Percentiles rank a stretch among this genome's conserved stretches.
Conservation (phyloP, 495 filamentous ascomycete genomes). For the Geoglossum glabrum region DNA sequence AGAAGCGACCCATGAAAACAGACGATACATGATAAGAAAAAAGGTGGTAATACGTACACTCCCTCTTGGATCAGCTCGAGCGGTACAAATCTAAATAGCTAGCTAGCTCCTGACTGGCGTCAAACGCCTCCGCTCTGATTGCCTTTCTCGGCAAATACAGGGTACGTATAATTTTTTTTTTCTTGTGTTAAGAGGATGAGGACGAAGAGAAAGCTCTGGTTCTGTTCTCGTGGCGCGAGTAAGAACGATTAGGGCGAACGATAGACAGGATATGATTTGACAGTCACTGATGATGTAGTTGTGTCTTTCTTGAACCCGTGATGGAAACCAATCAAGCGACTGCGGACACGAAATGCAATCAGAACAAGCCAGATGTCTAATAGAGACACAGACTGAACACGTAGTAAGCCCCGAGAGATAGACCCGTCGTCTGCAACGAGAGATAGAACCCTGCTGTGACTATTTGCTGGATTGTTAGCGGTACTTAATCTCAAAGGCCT, state of each 20-base stretch:
- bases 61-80: slow-evolving; percentile 1
- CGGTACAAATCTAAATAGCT: slow-evolving; percentile 3
- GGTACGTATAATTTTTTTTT: not conserved
- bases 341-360: slow-evolving; percentile 2
- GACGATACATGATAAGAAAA: slow-evolving; percentile 1
- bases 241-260: slow-evolving; percentile 1
- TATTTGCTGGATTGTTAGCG: not conserved
- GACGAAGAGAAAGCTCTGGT: slow-evolving; percentile 2
- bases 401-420: not conserved
- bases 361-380: slow-evolving; percentile 1
- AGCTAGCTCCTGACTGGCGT: not conserved
- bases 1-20: not conserved
- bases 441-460: not conserved
- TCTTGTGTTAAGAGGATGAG: not conserved
- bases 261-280: slow-evolving; percentile 3
- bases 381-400: not conserved
- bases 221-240: not conserved
- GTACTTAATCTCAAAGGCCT: not conserved
- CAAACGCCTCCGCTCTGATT: not conserved
- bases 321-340: not conserved
- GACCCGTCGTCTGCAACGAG: not conserved
- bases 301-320: not conserved
- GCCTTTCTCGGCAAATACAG: slow-evolving; percentile 2
- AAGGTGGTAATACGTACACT: slow-evolving; percentile 5
- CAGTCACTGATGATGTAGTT: slow-evolving; percentile 1